Base-by-base conservation (phyloP, 2,329 filamentous ascomycete species). In the Pestalotiopsis fici region DNA sequence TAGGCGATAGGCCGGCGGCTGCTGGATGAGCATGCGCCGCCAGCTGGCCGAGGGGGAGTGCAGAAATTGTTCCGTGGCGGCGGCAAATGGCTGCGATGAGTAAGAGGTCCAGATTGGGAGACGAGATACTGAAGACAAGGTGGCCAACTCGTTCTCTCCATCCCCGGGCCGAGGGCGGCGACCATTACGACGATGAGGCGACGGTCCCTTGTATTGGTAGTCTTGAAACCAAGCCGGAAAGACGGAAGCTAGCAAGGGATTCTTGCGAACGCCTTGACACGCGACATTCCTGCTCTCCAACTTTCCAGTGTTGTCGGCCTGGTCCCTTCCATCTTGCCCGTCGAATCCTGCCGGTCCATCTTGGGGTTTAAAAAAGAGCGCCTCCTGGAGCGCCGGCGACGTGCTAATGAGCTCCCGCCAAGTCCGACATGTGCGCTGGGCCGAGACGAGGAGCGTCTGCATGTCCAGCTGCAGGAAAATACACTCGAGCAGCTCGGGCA, bases 391-490 rank as follows among this genome's bases (percentile, higher is more conserved):
- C 15, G 63, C 21, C 21, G 39, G 55, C 25, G 63, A 66, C 25
- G 35, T 54, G n/a, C 2, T 21, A 56, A 68, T 68, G 27, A 57
- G 15, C 18, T 31, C 27, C 47, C 37, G 63, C 63, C 63, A 68
- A 2, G 23, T 3, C 12, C 37, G 35, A 63, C 68, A 66, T 28
- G 70, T 68, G 27, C 65, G 67, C 56, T 66, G 67, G 28, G 69
- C 69, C 2, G 67, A 69, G 39, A 64, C 59, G 25, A 71, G 67
- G 37, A 71, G 67, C 18, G 69, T 71, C 37, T 63, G 68, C 28
- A 55, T 54, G 55, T 71, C 68, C 6, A 70, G 50, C 9, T 68
- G 62, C 31, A 70, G 65, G 5, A 71, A 65, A 25, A 71, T 68
- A 2, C 54, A 54, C 50, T 71, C 66, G 1, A 71, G 63, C n/a